phyloP scores from a whole-genome alignment of 1,284 basidiomycete genomes.

The Golubevia sp. region DNA sequence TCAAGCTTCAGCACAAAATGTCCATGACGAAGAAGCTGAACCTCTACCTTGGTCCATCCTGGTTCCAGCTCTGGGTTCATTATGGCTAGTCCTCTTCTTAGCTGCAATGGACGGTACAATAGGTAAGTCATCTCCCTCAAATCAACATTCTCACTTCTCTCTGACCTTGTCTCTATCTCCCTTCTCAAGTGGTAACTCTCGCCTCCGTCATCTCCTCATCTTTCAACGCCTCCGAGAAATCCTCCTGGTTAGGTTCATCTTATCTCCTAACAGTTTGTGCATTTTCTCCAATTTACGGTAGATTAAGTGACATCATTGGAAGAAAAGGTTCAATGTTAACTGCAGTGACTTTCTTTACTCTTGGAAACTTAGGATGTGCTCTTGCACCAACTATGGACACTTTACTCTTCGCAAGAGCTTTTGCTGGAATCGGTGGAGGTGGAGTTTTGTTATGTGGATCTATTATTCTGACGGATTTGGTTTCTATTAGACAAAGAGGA shows the following conservation, averaged over 20 bases:
- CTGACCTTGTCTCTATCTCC: no score
- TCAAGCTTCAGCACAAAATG: background rate
- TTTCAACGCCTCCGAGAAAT: slow-evolving; percentile 65
- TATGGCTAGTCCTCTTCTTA: slow-evolving; percentile 54
- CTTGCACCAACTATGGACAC: slow-evolving; percentile 79
- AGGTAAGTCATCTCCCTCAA: no score
- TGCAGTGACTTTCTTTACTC: slow-evolving; percentile 79
- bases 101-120: slow-evolving; percentile 51
- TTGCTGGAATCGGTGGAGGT: slow-evolving; percentile 89
- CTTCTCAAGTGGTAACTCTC: slow-evolving; percentile 66
- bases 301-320: slow-evolving; percentile 83
- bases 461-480: background rate
- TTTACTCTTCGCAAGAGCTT: slow-evolving; percentile 77
- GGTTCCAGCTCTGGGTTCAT: slow-evolving; percentile 12
- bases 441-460: slow-evolving; percentile 42
- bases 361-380: slow-evolving; percentile 80
- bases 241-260: slow-evolving; percentile 83
- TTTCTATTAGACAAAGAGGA: slow-evolving; percentile 82
- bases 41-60: background rate
- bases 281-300: slow-evolving; percentile 85
- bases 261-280: slow-evolving; percentile 86
- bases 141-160: no score
- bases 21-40: background rate
- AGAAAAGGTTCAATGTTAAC: slow-evolving; percentile 75
- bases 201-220: slow-evolving; percentile 63